phyloP scores from a whole-genome alignment of 2,329 filamentous ascomycete species.

The Colletotrichum cereale region DNA sequence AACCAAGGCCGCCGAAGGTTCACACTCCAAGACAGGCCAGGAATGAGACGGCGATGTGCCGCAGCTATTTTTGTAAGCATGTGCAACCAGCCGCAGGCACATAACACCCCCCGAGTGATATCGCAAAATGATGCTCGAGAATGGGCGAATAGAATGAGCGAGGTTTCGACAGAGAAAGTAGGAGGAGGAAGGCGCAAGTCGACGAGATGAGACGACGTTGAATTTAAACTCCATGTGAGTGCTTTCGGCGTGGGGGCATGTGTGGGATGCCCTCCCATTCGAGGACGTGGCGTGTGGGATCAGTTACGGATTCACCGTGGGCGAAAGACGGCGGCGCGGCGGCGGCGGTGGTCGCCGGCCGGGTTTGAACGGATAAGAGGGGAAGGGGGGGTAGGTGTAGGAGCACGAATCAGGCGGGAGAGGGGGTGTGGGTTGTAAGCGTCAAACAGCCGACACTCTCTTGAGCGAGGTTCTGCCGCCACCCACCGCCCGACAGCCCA shows the following conservation, averaged over 20 bases:
- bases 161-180: slow-evolving; percentile 10
- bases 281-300: slow-evolving; percentile 33
- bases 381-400: too few relatives aligned
- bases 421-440: neutral
- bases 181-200: neutral
- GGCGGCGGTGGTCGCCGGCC: slow-evolving; percentile 3
- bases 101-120: slow-evolving; percentile 37
- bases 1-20: neutral
- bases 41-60: neutral
- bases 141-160: slow-evolving; percentile 22
- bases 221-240: slow-evolving; percentile 41
- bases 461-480: slow-evolving; percentile 50
- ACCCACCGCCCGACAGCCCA: slow-evolving; percentile 55
- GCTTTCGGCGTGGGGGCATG: slow-evolving; percentile 40
- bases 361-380: neutral
- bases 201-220: slow-evolving; percentile 42
- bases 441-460: neutral
- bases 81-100: neutral
- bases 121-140: slow-evolving; percentile 40
- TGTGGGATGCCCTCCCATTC: slow-evolving; percentile 38
- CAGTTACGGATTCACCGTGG: slow-evolving; percentile 37
- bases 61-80: neutral
- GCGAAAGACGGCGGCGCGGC: slow-evolving; percentile 1
- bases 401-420: neutral
- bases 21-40: neutral